Conservation (phyloP, 805 yeast species). For the Metschnikowia colocasiae region DNA sequence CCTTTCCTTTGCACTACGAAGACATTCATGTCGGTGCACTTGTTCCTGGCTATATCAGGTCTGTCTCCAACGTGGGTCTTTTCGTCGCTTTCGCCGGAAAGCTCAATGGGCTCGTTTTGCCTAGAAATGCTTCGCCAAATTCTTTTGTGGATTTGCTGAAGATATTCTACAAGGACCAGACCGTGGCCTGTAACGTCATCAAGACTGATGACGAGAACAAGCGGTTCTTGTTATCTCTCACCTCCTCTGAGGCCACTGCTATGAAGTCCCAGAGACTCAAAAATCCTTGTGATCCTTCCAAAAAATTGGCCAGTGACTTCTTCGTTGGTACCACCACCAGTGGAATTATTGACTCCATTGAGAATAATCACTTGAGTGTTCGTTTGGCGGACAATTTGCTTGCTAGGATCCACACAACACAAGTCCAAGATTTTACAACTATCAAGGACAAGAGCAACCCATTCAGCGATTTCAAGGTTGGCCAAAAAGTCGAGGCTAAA, state of each 20-base stretch:
- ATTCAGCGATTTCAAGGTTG: constrained; percentile 53
- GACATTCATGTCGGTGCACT: constrained; percentile 51
- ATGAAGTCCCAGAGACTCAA: constrained; percentile 17
- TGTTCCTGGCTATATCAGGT: constrained; percentile 72
- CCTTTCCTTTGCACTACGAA: constrained; percentile 55
- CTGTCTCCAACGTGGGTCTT: constrained; percentile 74
- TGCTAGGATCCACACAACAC: constrained; percentile 77
- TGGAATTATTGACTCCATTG: constrained; percentile 58
- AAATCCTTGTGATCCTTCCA: constrained; percentile 59
- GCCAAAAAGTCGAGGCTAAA: constrained; percentile 55
- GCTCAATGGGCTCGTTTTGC: constrained; percentile 78
- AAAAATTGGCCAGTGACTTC: constrained; percentile 48
- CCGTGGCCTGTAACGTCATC: constrained; percentile 64
- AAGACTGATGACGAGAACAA: constrained; percentile 64
- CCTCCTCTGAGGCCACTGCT: constrained; percentile 18
- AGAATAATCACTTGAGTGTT: constrained; percentile 71
- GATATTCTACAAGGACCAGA: constrained; percentile 61
- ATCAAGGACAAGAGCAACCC: constrained; percentile 60
- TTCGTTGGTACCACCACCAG: constrained; percentile 58
- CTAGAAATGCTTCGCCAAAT: constrained; percentile 61
- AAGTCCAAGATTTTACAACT: constrained; percentile 52
- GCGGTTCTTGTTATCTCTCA: constrained; percentile 66
- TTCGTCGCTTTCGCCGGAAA: constrained; percentile 79
- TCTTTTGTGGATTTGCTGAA: constrained; percentile 49
- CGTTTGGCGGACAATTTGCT: constrained; percentile 70